These are phyloP conservation scores for Xylaria sp. DNA, from an alignment of 2,329 filamentous ascomycete genomes.

Conservation along the genomic window DNA sequence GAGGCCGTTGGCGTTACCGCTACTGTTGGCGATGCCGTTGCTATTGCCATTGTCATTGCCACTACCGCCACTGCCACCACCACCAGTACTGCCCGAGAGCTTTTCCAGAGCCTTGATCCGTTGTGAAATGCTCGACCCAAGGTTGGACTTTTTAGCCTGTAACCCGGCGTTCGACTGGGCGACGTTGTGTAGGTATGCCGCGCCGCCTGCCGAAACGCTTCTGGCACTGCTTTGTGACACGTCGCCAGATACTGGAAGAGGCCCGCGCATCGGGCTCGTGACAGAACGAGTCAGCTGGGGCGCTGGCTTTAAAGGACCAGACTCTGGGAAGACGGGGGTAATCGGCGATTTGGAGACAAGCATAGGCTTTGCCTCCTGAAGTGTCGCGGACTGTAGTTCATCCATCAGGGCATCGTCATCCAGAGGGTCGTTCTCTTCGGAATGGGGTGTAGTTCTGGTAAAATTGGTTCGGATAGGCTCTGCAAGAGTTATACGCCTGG, in stretches of 20 bases:
- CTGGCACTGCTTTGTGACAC: slow-evolving; percentile 50
- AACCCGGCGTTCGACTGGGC: slow-evolving; percentile 53
- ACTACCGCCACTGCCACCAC: too few species aligned
- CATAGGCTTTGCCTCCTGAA: slow-evolving; percentile 82
- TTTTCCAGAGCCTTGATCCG: slow-evolving; percentile 93
- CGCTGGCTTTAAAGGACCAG: slow-evolving; percentile 35
- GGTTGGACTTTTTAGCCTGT: slow-evolving; percentile 73
- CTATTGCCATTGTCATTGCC: too few species aligned
- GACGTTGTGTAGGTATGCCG: slow-evolving; percentile 58
- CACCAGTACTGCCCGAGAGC: slow-evolving; percentile 55
- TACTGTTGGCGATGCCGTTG: too few species aligned
- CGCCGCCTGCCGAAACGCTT: slow-evolving; percentile 58
- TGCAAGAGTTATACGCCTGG: slow-evolving; percentile 42
- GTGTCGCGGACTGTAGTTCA: slow-evolving; percentile 78
- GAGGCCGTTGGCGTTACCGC: too few species aligned
- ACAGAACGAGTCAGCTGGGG: slow-evolving; percentile 49
- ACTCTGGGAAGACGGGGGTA: slow-evolving; percentile 59
- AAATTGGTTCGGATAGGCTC: slow-evolving; percentile 61
- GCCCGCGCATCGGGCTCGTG: slow-evolving; percentile 52
- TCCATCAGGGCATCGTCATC: slow-evolving; percentile 84
- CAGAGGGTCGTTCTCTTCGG: slow-evolving; percentile 52
- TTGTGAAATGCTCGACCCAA: slow-evolving; percentile 89
- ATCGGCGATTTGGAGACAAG: slow-evolving; percentile 83
- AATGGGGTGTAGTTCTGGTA: slow-evolving; percentile 36
- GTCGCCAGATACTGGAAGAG: slow-evolving; percentile 50